A percentile compares a stretch with the other conserved stretches of the same genome.
Evolutionary conservation across 148 eudicot genomes (phyloP).

Genomic region (Camellia lanceoleosa): DNA sequence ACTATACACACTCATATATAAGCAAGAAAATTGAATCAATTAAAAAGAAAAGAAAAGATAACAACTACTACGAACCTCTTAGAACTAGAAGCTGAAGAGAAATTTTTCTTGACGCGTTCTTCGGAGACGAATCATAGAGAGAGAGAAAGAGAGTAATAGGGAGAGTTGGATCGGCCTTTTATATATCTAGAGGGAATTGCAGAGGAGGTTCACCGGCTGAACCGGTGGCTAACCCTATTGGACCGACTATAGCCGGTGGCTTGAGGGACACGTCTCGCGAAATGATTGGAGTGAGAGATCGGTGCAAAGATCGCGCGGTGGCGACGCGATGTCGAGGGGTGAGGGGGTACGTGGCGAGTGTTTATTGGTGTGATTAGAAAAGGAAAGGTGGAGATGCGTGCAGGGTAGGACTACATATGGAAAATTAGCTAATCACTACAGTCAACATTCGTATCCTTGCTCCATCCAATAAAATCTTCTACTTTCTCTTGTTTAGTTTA

Average conservation of each 20-base stretch:
- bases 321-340: slow-evolving; percentile 15
- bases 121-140: background rate
- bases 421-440: background rate
- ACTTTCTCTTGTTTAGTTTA: too few species aligned
- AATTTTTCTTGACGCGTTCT: background rate
- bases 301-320: slow-evolving; percentile 30
- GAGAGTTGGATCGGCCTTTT: slow-evolving; percentile 9
- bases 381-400: background rate
- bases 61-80: background rate
- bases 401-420: too few species aligned
- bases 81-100: background rate
- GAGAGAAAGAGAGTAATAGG: slow-evolving; percentile 5
- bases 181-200: slow-evolving; percentile 39
- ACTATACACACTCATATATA: background rate
- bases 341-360: slow-evolving; percentile 18
- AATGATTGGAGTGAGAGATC: slow-evolving; percentile 27
- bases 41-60: background rate
- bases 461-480: background rate
- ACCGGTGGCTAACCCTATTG: slow-evolving; percentile 29
- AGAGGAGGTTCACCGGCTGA: slow-evolving; percentile 36
- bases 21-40: background rate
- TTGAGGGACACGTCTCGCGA: slow-evolving; percentile 29
- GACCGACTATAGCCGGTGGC: slow-evolving; percentile 40
- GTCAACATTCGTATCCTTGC: background rate
- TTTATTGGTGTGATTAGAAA: background rate